Evolutionary conservation across 2,329 filamentous ascomycete genomes (phyloP).

Genomic region (Emericellopsis cladophorae): DNA sequence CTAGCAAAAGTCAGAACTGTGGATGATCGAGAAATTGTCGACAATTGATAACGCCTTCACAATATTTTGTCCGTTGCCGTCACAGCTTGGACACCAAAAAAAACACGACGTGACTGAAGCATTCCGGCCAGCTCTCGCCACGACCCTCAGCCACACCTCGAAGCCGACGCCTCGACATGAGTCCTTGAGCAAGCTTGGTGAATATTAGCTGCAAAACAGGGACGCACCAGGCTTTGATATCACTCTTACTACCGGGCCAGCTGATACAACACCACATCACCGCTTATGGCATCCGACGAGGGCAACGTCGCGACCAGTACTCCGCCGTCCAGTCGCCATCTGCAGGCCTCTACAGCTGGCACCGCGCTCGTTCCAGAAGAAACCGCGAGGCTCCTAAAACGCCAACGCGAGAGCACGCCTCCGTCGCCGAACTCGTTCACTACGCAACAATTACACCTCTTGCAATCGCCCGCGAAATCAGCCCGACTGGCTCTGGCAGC

Average conservation of each 20-base stretch:
- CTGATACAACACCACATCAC: not conserved
- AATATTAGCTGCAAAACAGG: too few species aligned
- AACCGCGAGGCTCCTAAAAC: slow-evolving; percentile 27
- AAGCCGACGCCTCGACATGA: slow-evolving; percentile 22
- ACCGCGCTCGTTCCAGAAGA: slow-evolving; percentile 23
- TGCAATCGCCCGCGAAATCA: slow-evolving; percentile 40
- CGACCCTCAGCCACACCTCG: slow-evolving; percentile 28
- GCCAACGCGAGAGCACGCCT: slow-evolving; percentile 33
- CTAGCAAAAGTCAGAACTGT: too few species aligned
- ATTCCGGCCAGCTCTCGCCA: slow-evolving; percentile 24
- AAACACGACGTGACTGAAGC: too few species aligned
- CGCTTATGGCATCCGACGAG: slow-evolving; percentile 40
- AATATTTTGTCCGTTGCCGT: too few species aligned
- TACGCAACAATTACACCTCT: slow-evolving; percentile 17
- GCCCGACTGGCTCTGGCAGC: slow-evolving; percentile 33
- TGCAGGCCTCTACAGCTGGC: slow-evolving; percentile 15
- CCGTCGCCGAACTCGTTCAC: slow-evolving; percentile 17
- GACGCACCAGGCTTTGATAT: too few species aligned
- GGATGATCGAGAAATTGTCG: too few species aligned
- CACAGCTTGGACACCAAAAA: too few species aligned
- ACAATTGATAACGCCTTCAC: too few species aligned
- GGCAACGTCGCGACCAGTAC: slow-evolving; percentile 38
- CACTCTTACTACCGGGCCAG: slow-evolving; percentile 1
- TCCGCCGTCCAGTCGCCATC: slow-evolving; percentile 24
- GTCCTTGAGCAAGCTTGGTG: slow-evolving; percentile 10